These are phyloP conservation scores for Penicillium antarcticum DNA, from an alignment of 495 filamentous ascomycete species.

Conservation along the genomic window DNA sequence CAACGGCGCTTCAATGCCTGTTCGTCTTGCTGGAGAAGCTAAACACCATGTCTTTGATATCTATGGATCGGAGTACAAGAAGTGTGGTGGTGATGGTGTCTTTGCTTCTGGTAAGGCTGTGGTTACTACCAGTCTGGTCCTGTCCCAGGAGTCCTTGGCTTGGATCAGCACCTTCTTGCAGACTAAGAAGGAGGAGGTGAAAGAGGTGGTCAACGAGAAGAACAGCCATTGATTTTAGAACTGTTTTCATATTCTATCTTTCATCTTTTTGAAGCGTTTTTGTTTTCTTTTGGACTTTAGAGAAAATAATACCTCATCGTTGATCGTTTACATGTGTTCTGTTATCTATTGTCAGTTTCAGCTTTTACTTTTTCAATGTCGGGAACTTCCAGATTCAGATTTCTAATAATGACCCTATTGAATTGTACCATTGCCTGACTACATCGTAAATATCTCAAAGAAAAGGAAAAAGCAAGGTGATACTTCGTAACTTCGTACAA, in stretches of 20 bases:
- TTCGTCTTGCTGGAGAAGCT: slow-evolving; percentile 61
- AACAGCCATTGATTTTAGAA: slow-evolving; percentile 26
- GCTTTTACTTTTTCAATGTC: not conserved
- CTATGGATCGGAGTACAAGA: slow-evolving; percentile 74
- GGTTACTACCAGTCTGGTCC: slow-evolving; percentile 67
- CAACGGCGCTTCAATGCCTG: slow-evolving; percentile 61
- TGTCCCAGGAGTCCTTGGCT: slow-evolving; percentile 63
- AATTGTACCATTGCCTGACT: too few species aligned
- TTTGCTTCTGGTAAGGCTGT: slow-evolving; percentile 70
- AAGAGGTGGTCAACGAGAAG: slow-evolving; percentile 56
- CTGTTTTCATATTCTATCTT: not conserved
- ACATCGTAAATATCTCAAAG: too few species aligned
- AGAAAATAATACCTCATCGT: slow-evolving; percentile 25
- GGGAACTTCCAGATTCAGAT: too few species aligned
- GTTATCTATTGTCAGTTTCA: not conserved
- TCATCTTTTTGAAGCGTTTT: slow-evolving; percentile 2
- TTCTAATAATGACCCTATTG: too few species aligned
- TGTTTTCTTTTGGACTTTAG: slow-evolving; percentile 13
- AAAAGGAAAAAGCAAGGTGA: too few species aligned
- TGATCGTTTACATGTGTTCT: not conserved
- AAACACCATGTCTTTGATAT: slow-evolving; percentile 72
- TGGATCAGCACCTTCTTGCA: slow-evolving; percentile 55
- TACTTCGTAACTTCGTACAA: too few species aligned
- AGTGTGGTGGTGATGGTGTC: slow-evolving; percentile 65
- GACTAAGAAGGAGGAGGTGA: slow-evolving; percentile 59